Evolutionary conservation across 371 early-diverging fungal species (phyloP), one percentile per base, ranked within the genome.

Genomic region (Zychaea mexicana): DNA sequence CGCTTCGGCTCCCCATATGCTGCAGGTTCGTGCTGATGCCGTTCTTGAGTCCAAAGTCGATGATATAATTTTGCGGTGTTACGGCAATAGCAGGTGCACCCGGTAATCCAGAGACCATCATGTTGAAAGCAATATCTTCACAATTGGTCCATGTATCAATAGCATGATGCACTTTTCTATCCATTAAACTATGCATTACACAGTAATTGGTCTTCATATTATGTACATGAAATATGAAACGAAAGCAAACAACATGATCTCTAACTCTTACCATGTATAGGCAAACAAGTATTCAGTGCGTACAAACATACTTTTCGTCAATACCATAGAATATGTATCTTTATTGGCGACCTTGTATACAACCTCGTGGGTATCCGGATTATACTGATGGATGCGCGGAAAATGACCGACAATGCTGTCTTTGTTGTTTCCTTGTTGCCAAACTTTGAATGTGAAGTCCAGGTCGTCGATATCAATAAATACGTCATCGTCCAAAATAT

Each of bases 251-350:
- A 30, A 32, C 19, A 15, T 30, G 7, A 55, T 26, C n/a, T 12
- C 38, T 19, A 22, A 19, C n/a, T 33, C 45, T 69, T 69, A 73
- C 77, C 77, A 83, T 13, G 83, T 81, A 55, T 77, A 83, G 31
- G 68, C 62, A 49, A 72, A 80, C 19, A 83, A 59, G n/a, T 75
- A 77, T 1, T 83, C 81, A 1, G 77, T 70, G 30, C 69, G 66
- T 17, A 74, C 57, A 71, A 80, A 81, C 83, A 83, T 83, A 61
- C 74, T 74, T 52, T 83, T 83, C 21, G 83, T 83, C 26, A 83
- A 58, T 5, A 81, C 58, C 21, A 83, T 74, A 15, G 70, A 69
- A 36, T 79, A 83, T 15, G 62, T 70, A 3, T 61, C 66, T 30
- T 58, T 52, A 1, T 64, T 52, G 15, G 63, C 42, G 2, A 81